Base-by-base conservation (phyloP, 148 eudicot species). In the Rhododendron ovatum region DNA sequence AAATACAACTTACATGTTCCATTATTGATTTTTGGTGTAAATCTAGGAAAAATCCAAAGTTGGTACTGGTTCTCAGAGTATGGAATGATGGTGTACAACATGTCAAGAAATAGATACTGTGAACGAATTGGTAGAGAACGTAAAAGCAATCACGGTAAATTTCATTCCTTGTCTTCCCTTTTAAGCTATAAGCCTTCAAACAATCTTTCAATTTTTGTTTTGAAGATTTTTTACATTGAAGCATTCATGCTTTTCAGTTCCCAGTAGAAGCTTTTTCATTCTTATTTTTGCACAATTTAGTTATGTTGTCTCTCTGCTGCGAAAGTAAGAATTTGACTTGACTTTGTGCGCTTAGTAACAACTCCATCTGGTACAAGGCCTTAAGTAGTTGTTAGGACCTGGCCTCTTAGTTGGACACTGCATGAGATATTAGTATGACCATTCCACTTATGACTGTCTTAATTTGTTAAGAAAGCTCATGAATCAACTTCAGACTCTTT, bases 21-120 rank as follows among this genome's bases (percentile, higher is more conserved):
- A 71, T 57, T 78, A 11, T 47, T 84, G 51, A 53, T 53, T 7
- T 74, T 35, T 84, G 14, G 43, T 75, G 84, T 83, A 50, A 50
- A 88, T 85, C 78, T 90, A 96, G 99, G 98, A 48, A 94, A 93
- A 90, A 97, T 97, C 57, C 92, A 95, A 86, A 94, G 95, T 86
- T 97, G 99, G 99, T 97, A 92, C 90, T 97, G 98, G 98, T 94
- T 95, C 92, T 95, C 99, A 35, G 96, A 95, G 88, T 90, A 93
- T 33, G 92, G 88, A 59, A 88, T 95, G 88, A 93, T 97, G 90
- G 96, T 95, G 73, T 97, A 97, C 88, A 97, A 93, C 89, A 97
- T 97, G 99, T 93, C 92, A 86, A 92, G 90, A 86, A 97, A 91
- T 86, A 92, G 98, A 91, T 97, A 90, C 84, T 97, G 99, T 90